Conservation (phyloP, 1,139 yeast genomes). For the Saccharomyces uvarum region DNA sequence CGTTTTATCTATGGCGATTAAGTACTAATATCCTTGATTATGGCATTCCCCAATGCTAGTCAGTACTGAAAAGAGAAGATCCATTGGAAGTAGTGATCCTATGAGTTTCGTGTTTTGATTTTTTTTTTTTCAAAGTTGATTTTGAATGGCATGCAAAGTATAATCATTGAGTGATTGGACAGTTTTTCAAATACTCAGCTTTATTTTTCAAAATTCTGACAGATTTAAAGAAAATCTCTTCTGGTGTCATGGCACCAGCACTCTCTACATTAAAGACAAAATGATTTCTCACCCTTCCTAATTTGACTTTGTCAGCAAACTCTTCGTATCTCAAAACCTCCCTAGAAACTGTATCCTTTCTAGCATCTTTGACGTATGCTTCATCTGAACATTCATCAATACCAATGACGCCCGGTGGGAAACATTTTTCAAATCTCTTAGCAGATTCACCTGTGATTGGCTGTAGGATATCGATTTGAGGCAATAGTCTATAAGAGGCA, state of each 20-base stretch:
- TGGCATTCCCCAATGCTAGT: neutral
- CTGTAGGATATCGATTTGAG: conserved; percentile 70
- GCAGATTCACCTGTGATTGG: conserved; percentile 79
- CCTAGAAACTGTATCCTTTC: conserved; percentile 93
- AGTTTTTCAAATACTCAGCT: conserved; percentile 70
- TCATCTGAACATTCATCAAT: conserved; percentile 52
- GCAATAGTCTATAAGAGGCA: conserved; percentile 91
- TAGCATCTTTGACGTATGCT: conserved; percentile 78
- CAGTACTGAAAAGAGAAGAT: neutral
- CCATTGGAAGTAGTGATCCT: neutral
- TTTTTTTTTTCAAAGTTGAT: conserved; percentile 1
- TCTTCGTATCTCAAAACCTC: conserved; percentile 92
- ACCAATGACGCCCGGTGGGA: conserved; percentile 88
- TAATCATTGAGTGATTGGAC: conserved; percentile 59
- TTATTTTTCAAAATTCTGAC: conserved; percentile 78
- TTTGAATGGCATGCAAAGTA: neutral
- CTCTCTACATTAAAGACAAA: conserved; percentile 91
- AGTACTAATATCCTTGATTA: neutral
- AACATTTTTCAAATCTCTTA: conserved; percentile 72
- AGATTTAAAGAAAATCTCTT: conserved; percentile 86
- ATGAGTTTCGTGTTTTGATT: conserved; percentile 6
- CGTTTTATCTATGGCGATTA: neutral
- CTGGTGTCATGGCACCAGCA: conserved; percentile 95
- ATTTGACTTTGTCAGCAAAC: conserved; percentile 77
- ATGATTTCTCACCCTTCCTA: conserved; percentile 87